Evolutionary conservation across 768 basidiomycete species (phyloP), one percentile per base, ranked within the genome.

Genomic region (Filobasidium wieringae): DNA sequence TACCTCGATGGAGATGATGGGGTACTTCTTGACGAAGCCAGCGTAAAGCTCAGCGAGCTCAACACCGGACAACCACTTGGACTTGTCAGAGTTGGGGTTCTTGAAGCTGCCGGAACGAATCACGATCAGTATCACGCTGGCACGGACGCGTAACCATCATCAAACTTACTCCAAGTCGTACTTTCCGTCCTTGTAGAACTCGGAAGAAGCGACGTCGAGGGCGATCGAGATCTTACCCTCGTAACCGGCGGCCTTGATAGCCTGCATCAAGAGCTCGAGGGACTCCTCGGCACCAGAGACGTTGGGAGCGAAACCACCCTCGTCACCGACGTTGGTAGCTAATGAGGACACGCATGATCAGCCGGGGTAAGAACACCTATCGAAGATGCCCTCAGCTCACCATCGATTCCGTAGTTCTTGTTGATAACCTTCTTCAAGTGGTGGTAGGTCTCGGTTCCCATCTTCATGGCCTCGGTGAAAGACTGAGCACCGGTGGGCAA

Each of bases 141-240:
- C n/a, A 19, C 0, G 37, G 30, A n/a, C 36, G 45, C 1, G 2
- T n/a, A 5, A 24, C 8, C 17, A 22, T 1, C 0, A 32, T 1
- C 5, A 8, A 41, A 63, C 67, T 47, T 55, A 71, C 72, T 96
- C 91, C 62, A 97, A 78, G 72, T 97, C 93, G 77, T 99, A 99
- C 79, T 96, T 96, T 68, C 92, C 93, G 5, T 96, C 91, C 83
- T 95, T 97, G 85, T 89, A 99, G 81, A 99, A 99, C 77, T 99
- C 95, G 75, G 93, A 96, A 1, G 92, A 95, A 56, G 95, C 95
- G 64, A 95, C 92, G 69, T 95, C 93, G 64, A 99, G 87, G 59
- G 87, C 93, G 74, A 99, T 97, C 78, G 96, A 88, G 78, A 99
- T 85, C 79, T 95, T 95, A 72, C 90, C 95, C 74, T 93, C 87